Base-by-base conservation (phyloP, 176 grass and related monocot genomes). In the Juncus inflexus region DNA sequence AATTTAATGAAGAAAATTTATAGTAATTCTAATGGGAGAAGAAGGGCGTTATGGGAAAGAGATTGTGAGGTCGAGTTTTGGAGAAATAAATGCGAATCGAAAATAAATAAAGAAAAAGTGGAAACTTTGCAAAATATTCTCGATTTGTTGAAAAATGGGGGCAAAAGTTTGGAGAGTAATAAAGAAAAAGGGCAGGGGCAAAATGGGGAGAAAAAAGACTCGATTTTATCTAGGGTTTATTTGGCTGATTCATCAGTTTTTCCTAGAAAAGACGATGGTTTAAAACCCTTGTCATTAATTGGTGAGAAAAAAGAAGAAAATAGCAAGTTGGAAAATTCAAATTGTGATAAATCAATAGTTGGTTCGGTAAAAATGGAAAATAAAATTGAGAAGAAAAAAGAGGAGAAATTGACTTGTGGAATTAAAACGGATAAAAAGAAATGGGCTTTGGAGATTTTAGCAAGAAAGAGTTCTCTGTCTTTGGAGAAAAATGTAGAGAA, bases 1-100 rank as follows among this genome's bases (percentile, higher is more conserved):
- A 97, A 89, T 70, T 79, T 97, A 66, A 91, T 86, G 11, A 97
- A 97, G 71, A 97, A 89, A 81, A 82, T 97, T 63, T 97, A 97
- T 74, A 83, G 71, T 53, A 66, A 87, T 62, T 70, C 87, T 35
- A 83, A 63, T 50, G 92, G 92, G 69, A 88, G 84, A 61, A 82
- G 82, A 65, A 70, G 72, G 61, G 76, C 67, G 67, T 77, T 77
- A 65, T 97, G 92, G 92, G 84, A 88, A 80, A 83, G 87, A 78
- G 92, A 97, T 63, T 75, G 77, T 78, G 87, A 97, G 50, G 80
- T 97, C 69, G 92, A 97, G 60, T 97, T 97, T 61, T 97, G 87
- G 92, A 91, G 86, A 84, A 63, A 89, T 54, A 84, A 79, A 16
- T 97, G 92, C 67, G 76, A 76, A 63, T 77, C 92, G 61, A 90